phyloP scores from a whole-genome alignment of 306 rosid species.

The Morella rubra region DNA sequence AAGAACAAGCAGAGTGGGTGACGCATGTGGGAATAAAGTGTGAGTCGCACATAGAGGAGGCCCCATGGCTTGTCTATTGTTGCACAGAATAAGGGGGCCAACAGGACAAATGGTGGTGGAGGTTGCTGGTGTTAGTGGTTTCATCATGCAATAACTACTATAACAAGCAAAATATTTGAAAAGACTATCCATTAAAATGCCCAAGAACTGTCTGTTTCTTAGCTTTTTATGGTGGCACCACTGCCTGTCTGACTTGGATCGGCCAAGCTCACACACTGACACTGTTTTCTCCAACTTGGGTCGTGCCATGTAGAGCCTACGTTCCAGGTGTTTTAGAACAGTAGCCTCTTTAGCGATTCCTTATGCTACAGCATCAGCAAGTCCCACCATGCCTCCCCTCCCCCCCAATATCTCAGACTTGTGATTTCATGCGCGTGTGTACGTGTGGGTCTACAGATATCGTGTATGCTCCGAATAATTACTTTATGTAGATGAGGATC shows the following conservation, averaged over 20 bases:
- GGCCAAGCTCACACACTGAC: conserved; percentile 15
- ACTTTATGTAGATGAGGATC: too few relatives aligned
- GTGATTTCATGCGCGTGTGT: not conserved
- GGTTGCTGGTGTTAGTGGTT: conserved; percentile 49
- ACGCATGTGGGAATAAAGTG: conserved; percentile 37
- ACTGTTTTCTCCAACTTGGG: conserved; percentile 38
- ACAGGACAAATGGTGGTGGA: conserved; percentile 72
- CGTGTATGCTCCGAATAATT: too few relatives aligned
- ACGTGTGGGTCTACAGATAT: not conserved
- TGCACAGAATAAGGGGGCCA: conserved; percentile 38
- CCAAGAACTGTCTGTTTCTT: conserved; percentile 26
- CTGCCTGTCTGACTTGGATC: conserved; percentile 2
- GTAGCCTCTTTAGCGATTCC: conserved; percentile 19
- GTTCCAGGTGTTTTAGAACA: conserved; percentile 34
- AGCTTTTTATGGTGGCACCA: conserved; percentile 28
- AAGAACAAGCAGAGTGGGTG: conserved; percentile 27
- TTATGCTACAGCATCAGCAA: conserved; percentile 27
- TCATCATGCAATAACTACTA: conserved; percentile 46
- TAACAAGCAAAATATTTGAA: conserved; percentile 29
- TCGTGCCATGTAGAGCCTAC: conserved; percentile 35
- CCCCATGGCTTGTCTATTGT: conserved; percentile 35
- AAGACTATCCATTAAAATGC: conserved; percentile 35
- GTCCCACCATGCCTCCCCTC: conserved; percentile 19
- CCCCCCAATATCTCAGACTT: conserved; percentile 18
- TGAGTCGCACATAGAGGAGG: conserved; percentile 30